Evolutionary conservation across 164 flowering plant genomes (phyloP), one percentile per base, ranked within the genome.

Genomic region (Chloranthus sessilifolius): DNA sequence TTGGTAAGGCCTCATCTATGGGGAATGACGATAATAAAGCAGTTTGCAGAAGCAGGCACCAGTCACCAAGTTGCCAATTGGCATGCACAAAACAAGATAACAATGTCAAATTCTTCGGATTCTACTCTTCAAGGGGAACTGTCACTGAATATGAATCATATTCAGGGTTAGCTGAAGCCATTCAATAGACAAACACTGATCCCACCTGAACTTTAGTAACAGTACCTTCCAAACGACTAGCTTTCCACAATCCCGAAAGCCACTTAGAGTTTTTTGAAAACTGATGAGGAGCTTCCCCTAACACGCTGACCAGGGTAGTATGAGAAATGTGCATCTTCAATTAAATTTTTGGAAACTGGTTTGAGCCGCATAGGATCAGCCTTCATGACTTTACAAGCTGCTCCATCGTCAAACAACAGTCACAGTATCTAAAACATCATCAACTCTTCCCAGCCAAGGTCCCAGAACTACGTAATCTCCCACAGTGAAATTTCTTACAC

Each of bases 241-340:
- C 74, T 73, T 74, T 87, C 97, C 99, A 94, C 47, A 61, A 62
- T 25, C 99, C 99, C 52, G 90, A 79, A 53, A 84, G 55, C 95
- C 95, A 88, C 61, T 76, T 74, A 29, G 88, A 76, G 67, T 69
- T 81, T n/a, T 72, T 83, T 89, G 60, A 87, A 85, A 63, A 94
- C 78, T 7, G 99, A 81, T 19, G 94, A 82, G 44, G 96, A 79
- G 49, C 60, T 74, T 16, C 92, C 92, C 59, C 51, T 80, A 24
- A 94, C 97, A 17, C 90, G 82, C 62, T 89, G 99, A 9, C 97
- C 99, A 37, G 99, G 97, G 66, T 87, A 78, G 64, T 78, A 94
- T 14, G 97, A 85, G 50, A 71, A 84, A 56, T 81, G 71, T 29
- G 76, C 95, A 72, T 89, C 95, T 56, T 85, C 90, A 60, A 87